These are phyloP conservation scores for Auxenochlorella pyrenoidosa DNA, from an alignment of 139 green algal genomes.

Conservation along the genomic window DNA sequence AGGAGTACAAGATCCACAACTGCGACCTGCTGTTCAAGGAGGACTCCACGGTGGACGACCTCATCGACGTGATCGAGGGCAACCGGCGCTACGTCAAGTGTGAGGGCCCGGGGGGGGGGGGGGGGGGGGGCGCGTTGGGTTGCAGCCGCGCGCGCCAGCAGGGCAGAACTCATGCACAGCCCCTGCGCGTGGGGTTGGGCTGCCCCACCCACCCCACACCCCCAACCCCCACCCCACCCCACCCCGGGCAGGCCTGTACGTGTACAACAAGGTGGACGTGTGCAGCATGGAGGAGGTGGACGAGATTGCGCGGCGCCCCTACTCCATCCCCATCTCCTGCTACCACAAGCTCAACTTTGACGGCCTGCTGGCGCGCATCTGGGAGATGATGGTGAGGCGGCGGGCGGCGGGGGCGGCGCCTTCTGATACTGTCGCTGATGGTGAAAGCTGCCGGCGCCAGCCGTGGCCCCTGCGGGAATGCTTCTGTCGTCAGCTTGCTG, in stretches of 20 bases:
- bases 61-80: constrained; percentile 99
- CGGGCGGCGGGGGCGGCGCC: no score
- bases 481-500: no score
- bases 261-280: constrained; percentile 98
- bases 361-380: constrained; percentile 91
- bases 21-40: constrained; percentile 92
- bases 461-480: no score
- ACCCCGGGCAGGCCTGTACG: constrained; percentile 81
- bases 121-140: no score
- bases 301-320: constrained; percentile 78
- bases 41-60: constrained; percentile 90
- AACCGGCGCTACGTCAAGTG: constrained; percentile 94
- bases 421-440: background rate
- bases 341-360: constrained; percentile 92
- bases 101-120: no score
- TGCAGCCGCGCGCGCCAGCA: no score
- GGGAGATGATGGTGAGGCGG: constrained; percentile 95
- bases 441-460: background rate
- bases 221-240: background rate
- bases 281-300: constrained; percentile 96
- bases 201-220: no score
- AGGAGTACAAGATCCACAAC: constrained; percentile 97
- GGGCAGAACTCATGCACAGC: no score
- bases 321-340: constrained; percentile 93
- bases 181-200: no score